Evolutionary conservation across 352 stramenopile species (phyloP).

Genomic region (Pythium graminicola): DNA sequence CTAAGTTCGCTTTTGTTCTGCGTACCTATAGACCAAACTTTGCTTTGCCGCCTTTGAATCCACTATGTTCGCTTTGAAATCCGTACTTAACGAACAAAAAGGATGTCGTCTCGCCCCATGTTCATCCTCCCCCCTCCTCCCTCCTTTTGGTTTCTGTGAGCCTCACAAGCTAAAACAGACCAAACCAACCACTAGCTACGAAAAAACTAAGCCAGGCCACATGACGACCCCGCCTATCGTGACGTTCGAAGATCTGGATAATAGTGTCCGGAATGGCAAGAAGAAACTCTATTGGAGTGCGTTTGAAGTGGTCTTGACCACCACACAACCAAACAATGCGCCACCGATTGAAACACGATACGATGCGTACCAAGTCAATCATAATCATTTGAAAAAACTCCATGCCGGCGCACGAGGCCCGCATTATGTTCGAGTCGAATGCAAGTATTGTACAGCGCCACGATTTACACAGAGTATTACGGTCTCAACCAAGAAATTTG

Average conservation of each 20-base stretch:
- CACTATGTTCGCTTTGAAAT: too few relatives aligned
- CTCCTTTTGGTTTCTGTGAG: background rate
- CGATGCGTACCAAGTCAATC: slow-evolving; percentile 25
- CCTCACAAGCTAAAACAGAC: slow-evolving; percentile 1
- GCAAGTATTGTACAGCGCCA: slow-evolving; percentile 24
- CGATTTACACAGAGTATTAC: slow-evolving; percentile 30
- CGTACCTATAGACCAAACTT: too few relatives aligned
- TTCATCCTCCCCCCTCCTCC: slow-evolving; percentile 1
- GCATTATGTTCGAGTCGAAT: slow-evolving; percentile 24
- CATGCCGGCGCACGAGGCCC: slow-evolving; percentile 12
- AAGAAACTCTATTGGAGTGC: slow-evolving; percentile 28
- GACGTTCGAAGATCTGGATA: slow-evolving; percentile 22
- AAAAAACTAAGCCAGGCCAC: background rate
- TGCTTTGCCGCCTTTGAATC: too few relatives aligned
- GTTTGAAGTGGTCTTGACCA: slow-evolving; percentile 19
- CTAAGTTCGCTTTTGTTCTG: too few relatives aligned
- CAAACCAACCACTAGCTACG: background rate
- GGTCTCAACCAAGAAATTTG: slow-evolving; percentile 29
- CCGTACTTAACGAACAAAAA: too few relatives aligned
- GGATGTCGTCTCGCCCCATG: too few relatives aligned
- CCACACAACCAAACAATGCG: background rate
- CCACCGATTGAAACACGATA: slow-evolving; percentile 15
- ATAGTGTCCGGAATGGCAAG: slow-evolving; percentile 24
- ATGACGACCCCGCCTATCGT: slow-evolving; percentile 1
- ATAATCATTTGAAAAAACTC: slow-evolving; percentile 26